A percentile compares a stretch with the other conserved stretches of the same genome.
These are phyloP conservation scores for Lactarius evosmus DNA, from an alignment of 768 basidiomycete species.

Conservation along the genomic window DNA sequence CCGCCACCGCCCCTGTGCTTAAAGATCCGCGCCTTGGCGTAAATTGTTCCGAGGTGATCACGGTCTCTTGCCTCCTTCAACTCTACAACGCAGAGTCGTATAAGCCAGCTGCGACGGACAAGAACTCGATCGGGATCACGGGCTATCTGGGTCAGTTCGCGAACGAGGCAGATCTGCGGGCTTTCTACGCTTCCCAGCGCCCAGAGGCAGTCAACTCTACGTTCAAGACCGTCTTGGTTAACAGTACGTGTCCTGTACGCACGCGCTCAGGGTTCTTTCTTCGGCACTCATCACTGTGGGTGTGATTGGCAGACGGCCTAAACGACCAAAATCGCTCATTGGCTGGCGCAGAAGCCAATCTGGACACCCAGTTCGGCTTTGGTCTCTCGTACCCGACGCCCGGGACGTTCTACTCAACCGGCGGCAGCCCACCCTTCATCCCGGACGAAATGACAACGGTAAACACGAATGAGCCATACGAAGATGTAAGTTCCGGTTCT, in stretches of 20 bases:
- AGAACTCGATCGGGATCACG: slow-evolving; percentile 37
- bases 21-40: slow-evolving; percentile 32
- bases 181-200: slow-evolving; percentile 21
- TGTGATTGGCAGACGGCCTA: slow-evolving; percentile 20
- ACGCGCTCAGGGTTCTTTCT: background rate
- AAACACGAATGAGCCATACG: slow-evolving; percentile 26
- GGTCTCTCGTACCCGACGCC: slow-evolving; percentile 31
- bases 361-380: slow-evolving; percentile 28
- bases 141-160: slow-evolving; percentile 39
- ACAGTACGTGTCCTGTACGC: slow-evolving; percentile 10
- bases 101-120: slow-evolving; percentile 22
- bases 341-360: slow-evolving; percentile 31
- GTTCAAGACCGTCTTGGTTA: slow-evolving; percentile 14
- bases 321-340: slow-evolving; percentile 22
- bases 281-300: background rate
- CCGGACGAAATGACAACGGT: slow-evolving; percentile 12
- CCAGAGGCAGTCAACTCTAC: slow-evolving; percentile 25
- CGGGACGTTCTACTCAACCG: slow-evolving; percentile 29
- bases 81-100: slow-evolving; percentile 37
- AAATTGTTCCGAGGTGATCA: slow-evolving; percentile 36
- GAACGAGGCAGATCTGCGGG: slow-evolving; percentile 28
- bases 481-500: slow-evolving; percentile 6
- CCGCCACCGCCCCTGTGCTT: background rate
- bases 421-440: slow-evolving; percentile 29
- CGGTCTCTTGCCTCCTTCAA: slow-evolving; percentile 35